Base-by-base conservation (phyloP, 352 stramenopile genomes). In the Aphanomyces invadans region DNA sequence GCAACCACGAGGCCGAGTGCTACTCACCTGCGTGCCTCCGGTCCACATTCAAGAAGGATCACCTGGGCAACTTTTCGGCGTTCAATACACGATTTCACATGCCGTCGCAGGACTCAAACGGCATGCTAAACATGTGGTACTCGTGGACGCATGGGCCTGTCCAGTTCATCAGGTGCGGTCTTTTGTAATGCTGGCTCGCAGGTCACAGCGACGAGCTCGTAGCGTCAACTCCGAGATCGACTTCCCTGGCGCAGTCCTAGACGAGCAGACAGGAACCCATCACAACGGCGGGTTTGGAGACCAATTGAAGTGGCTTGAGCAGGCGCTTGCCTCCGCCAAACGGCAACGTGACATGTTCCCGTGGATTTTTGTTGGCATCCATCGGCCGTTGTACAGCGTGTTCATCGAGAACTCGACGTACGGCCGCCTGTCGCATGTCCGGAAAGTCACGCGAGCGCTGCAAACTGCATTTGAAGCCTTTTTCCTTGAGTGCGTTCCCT, bases 301-400 rank as follows among this genome's bases (percentile, higher is more conserved):
- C 70, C 77, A 87, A 46, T 62, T 86, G 19, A 25, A 69, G 36
- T 87, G 79, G 79, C 68, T 87, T 1, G 76, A 87, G 52, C 55
- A 48, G n/a, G 79, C 85, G 62, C 57, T 87, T 10, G 76, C 81
- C 49, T 74, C 73, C 62, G 79, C 79, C 0, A 29, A 79, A 38
- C 65, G 70, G 19, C 83, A 80, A 54, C 77, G 77, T 1, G 71
- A 60, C 17, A 75, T 73, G 1, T 72, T 74, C n/a, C 79, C 76
- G 1, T 87, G 79, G 79, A 12, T 87, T 38, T 57, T 87, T 53
- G 77, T 87, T 0, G 65, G 68, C 0, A 85, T 85, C 69, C 77
- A 87, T 60, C 73, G 77, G 29, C 69, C 77, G 12, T 74, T 87
- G 38, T 87, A 87, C 71, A 81, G 75, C 28, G 61, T 73, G 1